Evolutionary conservation across 441 rosid genomes (phyloP).

Genomic region (Eutrema salsugineum): DNA sequence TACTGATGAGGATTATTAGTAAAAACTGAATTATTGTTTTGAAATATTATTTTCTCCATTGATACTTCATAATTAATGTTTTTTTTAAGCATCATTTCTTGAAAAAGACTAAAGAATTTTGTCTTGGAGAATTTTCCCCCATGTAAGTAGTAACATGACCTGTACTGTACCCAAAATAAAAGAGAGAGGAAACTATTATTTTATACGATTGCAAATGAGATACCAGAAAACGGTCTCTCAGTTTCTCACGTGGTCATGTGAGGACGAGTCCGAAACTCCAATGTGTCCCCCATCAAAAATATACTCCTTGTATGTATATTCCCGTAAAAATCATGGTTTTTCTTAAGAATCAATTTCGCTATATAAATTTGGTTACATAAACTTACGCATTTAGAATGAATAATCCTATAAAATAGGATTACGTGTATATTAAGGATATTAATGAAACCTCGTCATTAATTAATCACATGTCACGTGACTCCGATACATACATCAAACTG

Average conservation of each 20-base stretch:
- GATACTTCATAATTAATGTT: too few relatives aligned
- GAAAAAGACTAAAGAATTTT: neutral
- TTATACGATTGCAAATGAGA: constrained; percentile 11
- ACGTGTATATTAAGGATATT: neutral
- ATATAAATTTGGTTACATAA: neutral
- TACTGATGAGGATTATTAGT: neutral
- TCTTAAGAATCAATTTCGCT: neutral
- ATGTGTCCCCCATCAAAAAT: constrained; percentile 1
- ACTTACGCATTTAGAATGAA: neutral
- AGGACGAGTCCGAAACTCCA: constrained; percentile 15
- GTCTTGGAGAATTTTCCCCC: neutral
- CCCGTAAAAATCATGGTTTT: neutral
- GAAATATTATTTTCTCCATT: neutral
- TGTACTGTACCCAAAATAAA: too few relatives aligned
- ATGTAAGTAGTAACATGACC: too few relatives aligned
- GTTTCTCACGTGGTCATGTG: constrained; percentile 29
- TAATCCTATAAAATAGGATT: neutral
- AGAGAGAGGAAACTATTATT: neutral
- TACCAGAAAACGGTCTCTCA: neutral
- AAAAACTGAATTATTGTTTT: neutral
- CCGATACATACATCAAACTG: constrained; percentile 14
- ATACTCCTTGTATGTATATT: neutral
- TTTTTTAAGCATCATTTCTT: neutral
- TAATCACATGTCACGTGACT: neutral
- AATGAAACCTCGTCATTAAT: too few relatives aligned